A percentile compares a stretch with the other conserved stretches of the same genome.
Evolutionary conservation across 805 yeast species (phyloP).

Genomic region (Hagleromyces aurorensis): DNA sequence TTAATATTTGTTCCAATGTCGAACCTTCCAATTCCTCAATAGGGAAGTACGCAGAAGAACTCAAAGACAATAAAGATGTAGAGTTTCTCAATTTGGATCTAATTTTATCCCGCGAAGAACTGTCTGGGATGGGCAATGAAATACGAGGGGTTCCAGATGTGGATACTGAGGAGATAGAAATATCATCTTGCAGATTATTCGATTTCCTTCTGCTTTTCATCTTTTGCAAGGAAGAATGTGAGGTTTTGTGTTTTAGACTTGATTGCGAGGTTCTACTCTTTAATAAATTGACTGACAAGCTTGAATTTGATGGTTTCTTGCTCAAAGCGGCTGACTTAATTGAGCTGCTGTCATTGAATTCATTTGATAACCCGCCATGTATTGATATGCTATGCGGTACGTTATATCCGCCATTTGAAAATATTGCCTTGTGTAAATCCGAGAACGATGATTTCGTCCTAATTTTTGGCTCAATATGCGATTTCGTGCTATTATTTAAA

Average conservation of each 20-base stretch:
- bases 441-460: conserved; percentile 18
- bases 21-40: conserved; percentile 23
- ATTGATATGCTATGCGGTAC: too few species aligned
- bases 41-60: conserved; percentile 19
- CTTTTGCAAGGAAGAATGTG: conserved; percentile 29
- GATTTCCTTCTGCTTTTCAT: conserved; percentile 25
- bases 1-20: conserved; percentile 19
- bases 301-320: conserved; percentile 19
- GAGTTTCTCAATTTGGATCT: conserved; percentile 43
- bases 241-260: conserved; percentile 27
- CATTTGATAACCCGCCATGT: too few species aligned
- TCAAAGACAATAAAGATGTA: conserved; percentile 25
- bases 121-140: conserved; percentile 53
- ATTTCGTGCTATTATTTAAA: background rate
- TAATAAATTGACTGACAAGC: conserved; percentile 15
- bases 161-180: conserved; percentile 7
- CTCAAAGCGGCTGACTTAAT: conserved; percentile 9
- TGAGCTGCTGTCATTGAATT: conserved; percentile 4
- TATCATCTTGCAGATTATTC: conserved; percentile 11
- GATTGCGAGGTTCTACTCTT: conserved; percentile 19
- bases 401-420: conserved; percentile 7
- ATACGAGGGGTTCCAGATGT: conserved; percentile 29
- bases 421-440: conserved; percentile 20
- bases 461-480: conserved; percentile 5
- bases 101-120: conserved; percentile 46